Evolutionary conservation across 1,139 yeast genomes (phyloP), one percentile per base, ranked within the genome.

Genomic region (Yamadazyma trypodendri): DNA sequence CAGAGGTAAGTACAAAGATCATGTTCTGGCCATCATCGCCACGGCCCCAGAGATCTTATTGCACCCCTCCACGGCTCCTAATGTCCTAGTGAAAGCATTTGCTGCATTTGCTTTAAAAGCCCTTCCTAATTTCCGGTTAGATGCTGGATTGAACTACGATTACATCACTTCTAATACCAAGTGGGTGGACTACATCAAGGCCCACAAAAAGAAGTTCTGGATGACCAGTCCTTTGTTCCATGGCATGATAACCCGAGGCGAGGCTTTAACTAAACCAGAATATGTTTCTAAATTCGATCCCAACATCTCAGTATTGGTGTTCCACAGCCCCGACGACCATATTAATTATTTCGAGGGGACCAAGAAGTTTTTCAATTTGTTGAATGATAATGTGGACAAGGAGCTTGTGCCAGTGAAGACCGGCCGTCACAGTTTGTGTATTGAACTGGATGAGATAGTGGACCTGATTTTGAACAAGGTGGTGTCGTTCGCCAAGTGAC

Each of bases 221-320:
- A 75, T 75, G 7, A 51, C 72, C 6, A 56, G 63, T 33, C 51
- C 62, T 31, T 68, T 63, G 39, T 60, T 82, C 44, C 60, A 77
- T 54, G 96, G 83, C 48, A 82, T 87, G 72, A 55, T 87, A 33
- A 59, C 55, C 16, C 70, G 95, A 39, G 94, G 94, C 9, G 68
- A 69, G 48, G 61, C 63, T 24, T 65, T 84, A 43, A 55, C 71
- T 37, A 61, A 68, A 28, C 61, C 70, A 4, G 63, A 63, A 2
- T 64, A 66, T 46, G 76, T 70, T 23, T 44, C 64, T 17, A 63
- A 68, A 40, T 75, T 74, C 47, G 61, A 64, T 30, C 68, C 71
- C 4, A 54, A 64, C 50, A 50, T 73, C 52, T 56, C 82, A 25
- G 52, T 81, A 3, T 59, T 81, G 28, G 60, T 84, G 9, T 50